Percentiles rank a stretch among this genome's conserved stretches.
These are phyloP conservation scores for Haematococcus lacustris DNA, from an alignment of 139 green algal species.

Conservation along the genomic window DNA sequence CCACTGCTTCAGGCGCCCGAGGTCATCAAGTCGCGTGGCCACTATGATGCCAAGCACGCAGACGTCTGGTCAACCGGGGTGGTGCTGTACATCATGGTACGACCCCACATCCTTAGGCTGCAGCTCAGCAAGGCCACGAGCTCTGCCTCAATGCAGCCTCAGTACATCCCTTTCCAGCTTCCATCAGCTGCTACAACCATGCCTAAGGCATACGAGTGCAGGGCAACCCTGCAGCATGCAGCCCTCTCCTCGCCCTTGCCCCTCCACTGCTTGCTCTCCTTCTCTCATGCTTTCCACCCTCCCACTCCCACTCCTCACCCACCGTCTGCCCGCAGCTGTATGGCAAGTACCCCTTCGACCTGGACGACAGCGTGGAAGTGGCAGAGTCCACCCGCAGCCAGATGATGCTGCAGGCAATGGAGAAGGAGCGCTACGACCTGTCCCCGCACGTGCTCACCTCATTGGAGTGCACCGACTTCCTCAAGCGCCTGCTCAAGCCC, in stretches of 20 bases:
- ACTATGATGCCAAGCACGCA: slow-evolving; percentile 44
- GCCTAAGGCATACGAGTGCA: too few relatives aligned
- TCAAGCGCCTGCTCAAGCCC: slow-evolving; percentile 22
- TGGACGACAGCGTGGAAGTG: slow-evolving; percentile 9
- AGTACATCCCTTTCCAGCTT: too few relatives aligned
- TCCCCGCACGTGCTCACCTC: slow-evolving; percentile 34
- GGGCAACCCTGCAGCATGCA: too few relatives aligned
- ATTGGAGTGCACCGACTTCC: slow-evolving; percentile 27
- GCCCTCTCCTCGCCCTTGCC: not conserved
- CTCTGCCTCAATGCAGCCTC: too few relatives aligned
- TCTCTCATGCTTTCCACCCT: too few relatives aligned
- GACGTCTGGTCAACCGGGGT: slow-evolving; percentile 82
- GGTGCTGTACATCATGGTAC: slow-evolving; percentile 34
- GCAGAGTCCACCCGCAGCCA: slow-evolving; percentile 2
- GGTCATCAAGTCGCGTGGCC: slow-evolving; percentile 37
- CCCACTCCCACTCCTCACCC: too few relatives aligned
- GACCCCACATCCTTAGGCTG: too few relatives aligned
- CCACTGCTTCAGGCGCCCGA: too few relatives aligned
- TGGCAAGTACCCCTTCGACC: slow-evolving; percentile 16
- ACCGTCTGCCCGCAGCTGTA: too few relatives aligned
- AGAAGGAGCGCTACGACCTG: slow-evolving; percentile 50
- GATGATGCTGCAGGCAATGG: slow-evolving; percentile 69
- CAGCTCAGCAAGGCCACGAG: too few relatives aligned
- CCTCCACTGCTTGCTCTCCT: too few relatives aligned
- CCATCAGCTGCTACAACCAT: too few relatives aligned